These are phyloP conservation scores for Hirschfeldia incana DNA, from an alignment of 345 rosid genomes.

Conservation along the genomic window DNA sequence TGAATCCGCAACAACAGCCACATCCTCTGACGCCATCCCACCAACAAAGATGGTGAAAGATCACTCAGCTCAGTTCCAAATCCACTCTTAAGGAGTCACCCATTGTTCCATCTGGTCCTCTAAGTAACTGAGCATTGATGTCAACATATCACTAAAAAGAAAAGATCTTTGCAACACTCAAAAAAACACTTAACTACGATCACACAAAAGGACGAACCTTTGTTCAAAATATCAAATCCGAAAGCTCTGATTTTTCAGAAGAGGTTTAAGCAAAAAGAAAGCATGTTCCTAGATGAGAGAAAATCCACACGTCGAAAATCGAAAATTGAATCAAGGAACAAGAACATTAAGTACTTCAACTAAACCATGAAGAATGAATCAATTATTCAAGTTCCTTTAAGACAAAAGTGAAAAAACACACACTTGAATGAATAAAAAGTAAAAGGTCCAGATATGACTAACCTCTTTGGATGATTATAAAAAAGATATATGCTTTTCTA, in stretches of 20 bases:
- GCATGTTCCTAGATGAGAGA: not conserved
- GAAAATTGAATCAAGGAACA: constrained; percentile 23
- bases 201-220: not conserved
- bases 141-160: constrained; percentile 7
- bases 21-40: constrained; percentile 68
- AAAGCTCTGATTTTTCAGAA: no score
- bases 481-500: constrained; percentile 8
- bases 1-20: constrained; percentile 36
- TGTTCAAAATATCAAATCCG: no score
- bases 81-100: constrained; percentile 21
- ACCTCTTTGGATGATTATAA: constrained; percentile 18
- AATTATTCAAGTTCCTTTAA: constrained; percentile 5
- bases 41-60: constrained; percentile 2
- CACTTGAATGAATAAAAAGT: not conserved
- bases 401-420: constrained; percentile 9
- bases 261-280: no score
- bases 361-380: constrained; percentile 8
- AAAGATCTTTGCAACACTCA: no score
- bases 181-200: not conserved
- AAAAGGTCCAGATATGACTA: constrained; percentile 4
- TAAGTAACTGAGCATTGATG: constrained; percentile 1
- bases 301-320: constrained; percentile 18
- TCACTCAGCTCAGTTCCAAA: constrained; percentile 28
- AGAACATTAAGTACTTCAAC: not conserved
- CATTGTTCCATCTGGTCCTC: constrained; percentile 32